Percentiles rank a stretch among this genome's conserved stretches.
Evolutionary conservation across 2,329 filamentous ascomycete species (phyloP).

Genomic region (Cladophialophora exuberans): DNA sequence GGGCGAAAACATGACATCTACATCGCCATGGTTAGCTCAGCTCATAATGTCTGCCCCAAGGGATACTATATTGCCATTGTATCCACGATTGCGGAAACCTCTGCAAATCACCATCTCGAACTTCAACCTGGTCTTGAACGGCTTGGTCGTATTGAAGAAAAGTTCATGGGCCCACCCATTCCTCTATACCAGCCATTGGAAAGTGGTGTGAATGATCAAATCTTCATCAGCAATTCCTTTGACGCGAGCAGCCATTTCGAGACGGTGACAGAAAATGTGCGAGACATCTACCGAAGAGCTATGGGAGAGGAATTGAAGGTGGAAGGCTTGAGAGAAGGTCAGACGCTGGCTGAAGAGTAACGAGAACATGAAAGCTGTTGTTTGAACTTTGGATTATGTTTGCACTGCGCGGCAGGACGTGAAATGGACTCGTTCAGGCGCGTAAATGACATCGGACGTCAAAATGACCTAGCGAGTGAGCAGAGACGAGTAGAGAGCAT

Average conservation of each 20-base stretch:
- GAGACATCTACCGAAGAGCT: slow-evolving; percentile 85
- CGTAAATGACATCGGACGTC: no score
- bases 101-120: slow-evolving; percentile 93
- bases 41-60: slow-evolving; percentile 98
- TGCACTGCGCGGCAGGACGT: no score
- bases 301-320: slow-evolving; percentile 85
- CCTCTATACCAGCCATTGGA: slow-evolving; percentile 91
- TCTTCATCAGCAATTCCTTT: slow-evolving; percentile 98
- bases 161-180: slow-evolving; percentile 92
- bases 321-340: slow-evolving; percentile 79
- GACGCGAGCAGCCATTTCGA: slow-evolving; percentile 98
- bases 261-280: slow-evolving; percentile 88
- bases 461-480: no score
- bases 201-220: slow-evolving; percentile 80
- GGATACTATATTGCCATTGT: slow-evolving; percentile 99
- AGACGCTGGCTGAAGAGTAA: slow-evolving; percentile 45
- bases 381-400: no score
- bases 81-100: slow-evolving; percentile 90
- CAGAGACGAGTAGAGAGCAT: no score
- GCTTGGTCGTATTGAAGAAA: slow-evolving; percentile 91
- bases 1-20: slow-evolving; percentile 98
- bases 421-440: no score
- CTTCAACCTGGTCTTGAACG: slow-evolving; percentile 89
- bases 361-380: no score
- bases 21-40: slow-evolving; percentile 90